Percentiles rank a stretch among this genome's conserved stretches.
Evolutionary conservation across 176 grass and related monocot species (phyloP).

Genomic region (Oryza coarctata): DNA sequence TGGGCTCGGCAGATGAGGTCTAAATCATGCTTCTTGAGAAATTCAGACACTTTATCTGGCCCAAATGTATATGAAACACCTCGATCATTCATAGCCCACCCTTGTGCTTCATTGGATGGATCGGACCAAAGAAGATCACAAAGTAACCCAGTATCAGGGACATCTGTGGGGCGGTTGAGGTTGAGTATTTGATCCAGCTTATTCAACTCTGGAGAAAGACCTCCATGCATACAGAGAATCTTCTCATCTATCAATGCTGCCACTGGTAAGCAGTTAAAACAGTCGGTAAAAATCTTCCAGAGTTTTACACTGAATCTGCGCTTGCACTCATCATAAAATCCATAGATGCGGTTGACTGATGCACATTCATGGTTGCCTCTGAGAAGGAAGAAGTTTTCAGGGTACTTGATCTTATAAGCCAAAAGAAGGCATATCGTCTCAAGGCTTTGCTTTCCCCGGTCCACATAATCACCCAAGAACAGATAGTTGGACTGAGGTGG

Average conservation of each 20-base stretch:
- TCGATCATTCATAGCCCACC: slow-evolving; percentile 79
- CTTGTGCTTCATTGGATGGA: slow-evolving; percentile 53
- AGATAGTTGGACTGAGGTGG: slow-evolving; percentile 68
- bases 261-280: slow-evolving; percentile 76
- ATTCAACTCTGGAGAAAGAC: slow-evolving; percentile 72
- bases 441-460: slow-evolving; percentile 79
- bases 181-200: slow-evolving; percentile 71
- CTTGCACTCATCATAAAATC: slow-evolving; percentile 81
- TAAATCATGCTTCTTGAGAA: slow-evolving; percentile 76
- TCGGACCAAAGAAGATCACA: slow-evolving; percentile 89
- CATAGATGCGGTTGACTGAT: slow-evolving; percentile 76
- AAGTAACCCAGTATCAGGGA: slow-evolving; percentile 66
- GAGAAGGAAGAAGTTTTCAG: slow-evolving; percentile 74
- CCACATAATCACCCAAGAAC: slow-evolving; percentile 84
- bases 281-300: slow-evolving; percentile 74
- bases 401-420: slow-evolving; percentile 80
- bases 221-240: slow-evolving; percentile 79
- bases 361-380: slow-evolving; percentile 83
- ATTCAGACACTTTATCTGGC: slow-evolving; percentile 66
- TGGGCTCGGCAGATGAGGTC: slow-evolving; percentile 78
- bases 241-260: slow-evolving; percentile 73
- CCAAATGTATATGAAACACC: slow-evolving; percentile 76
- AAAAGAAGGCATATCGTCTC: slow-evolving; percentile 88
- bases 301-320: slow-evolving; percentile 74
- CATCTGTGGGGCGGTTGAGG: slow-evolving; percentile 57